Percentiles rank a stretch among this genome's conserved stretches.
phyloP scores from a whole-genome alignment of 768 basidiomycete species.

The Chiua virens region DNA sequence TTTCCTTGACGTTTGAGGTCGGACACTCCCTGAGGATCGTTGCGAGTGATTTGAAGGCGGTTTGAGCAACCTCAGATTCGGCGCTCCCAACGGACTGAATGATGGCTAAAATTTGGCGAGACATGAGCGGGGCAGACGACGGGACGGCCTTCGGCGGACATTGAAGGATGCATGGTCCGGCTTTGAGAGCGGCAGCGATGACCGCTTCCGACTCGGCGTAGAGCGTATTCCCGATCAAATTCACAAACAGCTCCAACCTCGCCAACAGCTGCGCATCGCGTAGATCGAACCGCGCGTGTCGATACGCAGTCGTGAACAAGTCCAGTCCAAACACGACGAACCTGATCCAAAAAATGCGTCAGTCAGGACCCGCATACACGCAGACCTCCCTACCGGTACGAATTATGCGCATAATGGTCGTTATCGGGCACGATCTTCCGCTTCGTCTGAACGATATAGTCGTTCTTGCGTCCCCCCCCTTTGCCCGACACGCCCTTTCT shows the following conservation, averaged over 20 bases:
- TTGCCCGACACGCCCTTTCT: slow-evolving; percentile 34
- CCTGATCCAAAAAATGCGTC: slow-evolving; percentile 35
- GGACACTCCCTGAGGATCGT: slow-evolving; percentile 89
- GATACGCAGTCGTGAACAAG: slow-evolving; percentile 82
- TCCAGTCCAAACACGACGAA: slow-evolving; percentile 94
- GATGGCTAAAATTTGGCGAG: slow-evolving; percentile 81
- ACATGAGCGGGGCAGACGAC: slow-evolving; percentile 76
- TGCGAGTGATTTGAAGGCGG: slow-evolving; percentile 83
- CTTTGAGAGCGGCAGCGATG: slow-evolving; percentile 72
- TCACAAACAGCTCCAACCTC: slow-evolving; percentile 86
- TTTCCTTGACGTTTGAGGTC: slow-evolving; percentile 78
- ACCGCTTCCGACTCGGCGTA: slow-evolving; percentile 82
- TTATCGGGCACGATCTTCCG: slow-evolving; percentile 53
- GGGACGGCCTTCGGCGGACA: slow-evolving; percentile 79
- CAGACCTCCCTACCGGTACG: slow-evolving; percentile 62
- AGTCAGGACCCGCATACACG: not conserved
- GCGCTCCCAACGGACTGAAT: slow-evolving; percentile 81
- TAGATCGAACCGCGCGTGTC: slow-evolving; percentile 85
- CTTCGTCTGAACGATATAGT: slow-evolving; percentile 77
- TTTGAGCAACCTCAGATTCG: slow-evolving; percentile 88
- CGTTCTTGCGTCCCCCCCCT: slow-evolving; percentile 39
- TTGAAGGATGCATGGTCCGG: slow-evolving; percentile 75
- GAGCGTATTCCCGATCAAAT: slow-evolving; percentile 86
- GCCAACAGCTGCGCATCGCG: slow-evolving; percentile 68
- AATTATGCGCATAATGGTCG: slow-evolving; percentile 83